Evolutionary conservation across 2,329 filamentous ascomycete species (phyloP), one percentile per base, ranked within the genome.

Genomic region (Boeremia exigua): DNA sequence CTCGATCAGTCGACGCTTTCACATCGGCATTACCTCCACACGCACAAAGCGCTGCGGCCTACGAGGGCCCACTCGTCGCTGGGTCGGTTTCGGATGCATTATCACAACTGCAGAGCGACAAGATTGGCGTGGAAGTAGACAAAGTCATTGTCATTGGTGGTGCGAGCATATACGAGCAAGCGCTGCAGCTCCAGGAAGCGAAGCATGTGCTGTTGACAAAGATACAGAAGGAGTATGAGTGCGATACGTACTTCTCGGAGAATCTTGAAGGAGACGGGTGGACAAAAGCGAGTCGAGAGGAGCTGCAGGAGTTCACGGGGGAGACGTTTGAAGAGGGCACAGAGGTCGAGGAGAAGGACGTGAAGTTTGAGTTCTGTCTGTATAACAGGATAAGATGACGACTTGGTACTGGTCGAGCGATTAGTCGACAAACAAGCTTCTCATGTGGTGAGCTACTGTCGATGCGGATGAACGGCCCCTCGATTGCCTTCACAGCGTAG

Each of bases 71-170:
- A n/a, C 77, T 86, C 0, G 76, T 91, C 2, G 82, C 84, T 46
- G 83, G 76, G 1, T 87, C 87, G 10, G 74, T 92, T 4, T 6
- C 55, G 7, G 64, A 66, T 34, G 66, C 62, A 8, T n/a, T 64
- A 9, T 86, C 51, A 77, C 80, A 45, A 87, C 87, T 3, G 63
- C 91, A 23, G 38, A 4, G 44, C 30, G 23, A 19, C 0, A 34
- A 45, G 11, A 25, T 28, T 9, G 40, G 43, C 19, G 27, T 50
- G 1, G 50, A 62, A 11, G 45, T 68, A 1, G 63, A 65, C 3
- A 56, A 60, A 9, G 82, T 92, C 3, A 98, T 93, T 75, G 85
- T 98, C 38, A 97, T 99, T 67, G 95, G 95, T 23, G 95, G 95
- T 4, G 90, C 87, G 52, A 89, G 92, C 78, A 88, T 98, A 62